These are phyloP conservation scores for Medicago arabica DNA, from an alignment of 306 rosid species.

Conservation along the genomic window DNA sequence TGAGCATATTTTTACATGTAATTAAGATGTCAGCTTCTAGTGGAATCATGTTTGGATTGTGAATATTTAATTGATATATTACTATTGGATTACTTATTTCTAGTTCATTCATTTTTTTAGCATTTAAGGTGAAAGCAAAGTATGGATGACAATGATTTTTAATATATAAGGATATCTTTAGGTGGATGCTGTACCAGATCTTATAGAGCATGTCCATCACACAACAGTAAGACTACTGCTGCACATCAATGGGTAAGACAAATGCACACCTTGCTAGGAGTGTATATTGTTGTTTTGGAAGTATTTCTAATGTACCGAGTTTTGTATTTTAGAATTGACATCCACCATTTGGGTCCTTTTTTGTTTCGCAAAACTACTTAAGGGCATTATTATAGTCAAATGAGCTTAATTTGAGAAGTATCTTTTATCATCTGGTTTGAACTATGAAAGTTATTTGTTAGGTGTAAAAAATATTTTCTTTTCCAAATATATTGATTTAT, in stretches of 20 bases:
- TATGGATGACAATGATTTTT: constrained; percentile 39
- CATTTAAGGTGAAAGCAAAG: constrained; percentile 13
- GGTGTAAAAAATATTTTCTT: not conserved
- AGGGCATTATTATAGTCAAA: constrained; percentile 20
- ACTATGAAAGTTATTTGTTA: constrained; percentile 4
- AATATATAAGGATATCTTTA: constrained; percentile 49
- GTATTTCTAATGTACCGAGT: constrained; percentile 21
- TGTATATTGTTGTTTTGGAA: constrained; percentile 33
- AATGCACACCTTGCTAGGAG: constrained; percentile 21
- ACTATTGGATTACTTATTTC: constrained; percentile 22
- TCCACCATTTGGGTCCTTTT: constrained; percentile 7
- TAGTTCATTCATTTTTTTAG: constrained; percentile 30
- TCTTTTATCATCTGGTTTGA: constrained; percentile 3
- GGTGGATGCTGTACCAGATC: constrained; percentile 99
- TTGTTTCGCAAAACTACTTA: constrained; percentile 17
- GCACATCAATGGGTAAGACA: constrained; percentile 85
- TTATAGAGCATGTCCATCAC: constrained; percentile 79
- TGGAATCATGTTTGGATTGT: constrained; percentile 37
- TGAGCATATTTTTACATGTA: constrained; percentile 4
- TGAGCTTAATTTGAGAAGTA: constrained; percentile 26
- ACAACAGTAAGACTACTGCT: constrained; percentile 84
- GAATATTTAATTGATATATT: not conserved
- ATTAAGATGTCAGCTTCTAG: constrained; percentile 26
- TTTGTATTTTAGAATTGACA: constrained; percentile 24
- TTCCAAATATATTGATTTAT: constrained; percentile 20